Conservation (phyloP, 2,329 filamentous ascomycete genomes). For the Fusarium aywerte region DNA sequence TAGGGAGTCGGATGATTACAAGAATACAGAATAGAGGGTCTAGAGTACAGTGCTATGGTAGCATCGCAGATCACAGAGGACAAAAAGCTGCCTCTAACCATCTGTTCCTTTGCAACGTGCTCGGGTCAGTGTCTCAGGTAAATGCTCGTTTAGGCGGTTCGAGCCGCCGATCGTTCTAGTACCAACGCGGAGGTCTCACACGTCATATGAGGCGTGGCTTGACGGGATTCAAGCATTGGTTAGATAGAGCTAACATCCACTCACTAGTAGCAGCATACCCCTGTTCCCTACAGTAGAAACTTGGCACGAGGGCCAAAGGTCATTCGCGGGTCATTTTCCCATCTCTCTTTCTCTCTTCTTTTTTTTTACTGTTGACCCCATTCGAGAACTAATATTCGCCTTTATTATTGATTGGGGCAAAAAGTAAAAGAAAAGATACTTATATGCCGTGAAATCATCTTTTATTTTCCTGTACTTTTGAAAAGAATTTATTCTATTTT, state of each 20-base stretch:
- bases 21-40: background rate
- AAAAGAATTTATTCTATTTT: background rate
- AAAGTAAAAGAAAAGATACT: background rate
- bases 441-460: conserved; percentile 11
- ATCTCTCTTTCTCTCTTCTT: background rate
- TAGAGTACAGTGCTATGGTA: background rate
- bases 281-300: conserved; percentile 2
- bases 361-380: background rate
- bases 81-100: conserved; percentile 4
- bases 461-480: background rate
- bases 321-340: conserved; percentile 7
- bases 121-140: background rate
- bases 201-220: conserved; percentile 36
- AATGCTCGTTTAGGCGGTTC: background rate
- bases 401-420: conserved; percentile 1
- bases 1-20: conserved; percentile 22
- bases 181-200: conserved; percentile 9
- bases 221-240: conserved; percentile 29
- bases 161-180: conserved; percentile 16
- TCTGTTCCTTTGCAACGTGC: background rate
- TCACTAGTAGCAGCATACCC: background rate
- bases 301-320: conserved; percentile 11
- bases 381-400: conserved; percentile 4
- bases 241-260: no score
- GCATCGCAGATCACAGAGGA: background rate